Evolutionary conservation across 257 asterid genomes (phyloP).

Genomic region (Euphrasia confusa): DNA sequence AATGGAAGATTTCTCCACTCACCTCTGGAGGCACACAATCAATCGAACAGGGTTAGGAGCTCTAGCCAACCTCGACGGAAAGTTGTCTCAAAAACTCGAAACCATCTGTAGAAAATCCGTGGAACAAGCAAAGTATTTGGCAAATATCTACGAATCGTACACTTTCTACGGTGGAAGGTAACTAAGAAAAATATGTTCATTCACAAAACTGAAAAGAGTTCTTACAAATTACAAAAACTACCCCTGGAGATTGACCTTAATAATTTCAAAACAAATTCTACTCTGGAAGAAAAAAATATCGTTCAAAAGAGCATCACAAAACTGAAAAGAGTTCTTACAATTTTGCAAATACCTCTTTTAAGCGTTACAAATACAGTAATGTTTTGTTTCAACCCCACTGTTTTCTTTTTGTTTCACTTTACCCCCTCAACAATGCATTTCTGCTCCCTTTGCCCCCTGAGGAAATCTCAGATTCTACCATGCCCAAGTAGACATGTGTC

Average conservation of each 20-base stretch:
- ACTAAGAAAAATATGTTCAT: conserved; percentile 2
- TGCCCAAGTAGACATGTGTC: no score
- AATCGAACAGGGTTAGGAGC: conserved; percentile 46
- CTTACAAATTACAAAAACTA: background rate
- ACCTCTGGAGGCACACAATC: conserved; percentile 72
- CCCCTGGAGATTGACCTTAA: background rate
- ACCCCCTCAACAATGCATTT: no score
- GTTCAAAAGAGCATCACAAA: background rate
- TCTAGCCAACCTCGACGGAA: conserved; percentile 46
- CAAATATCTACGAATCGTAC: conserved; percentile 77
- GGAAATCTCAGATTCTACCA: no score
- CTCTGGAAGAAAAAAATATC: conserved; percentile 59
- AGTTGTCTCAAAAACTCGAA: conserved; percentile 53
- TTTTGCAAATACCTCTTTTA: background rate
- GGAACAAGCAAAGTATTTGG: conserved; percentile 80
- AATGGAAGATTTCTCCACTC: conserved; percentile 80
- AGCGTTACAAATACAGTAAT: background rate
- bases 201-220: background rate
- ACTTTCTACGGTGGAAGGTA: conserved; percentile 94
- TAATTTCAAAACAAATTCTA: conserved; percentile 52
- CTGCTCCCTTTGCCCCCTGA: no score
- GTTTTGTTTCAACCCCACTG: no score
- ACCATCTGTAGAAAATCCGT: conserved; percentile 70
- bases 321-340: background rate
- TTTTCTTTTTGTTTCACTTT: no score